Conservation (phyloP, 768 basidiomycete genomes). For the Podaxis sp. region DNA sequence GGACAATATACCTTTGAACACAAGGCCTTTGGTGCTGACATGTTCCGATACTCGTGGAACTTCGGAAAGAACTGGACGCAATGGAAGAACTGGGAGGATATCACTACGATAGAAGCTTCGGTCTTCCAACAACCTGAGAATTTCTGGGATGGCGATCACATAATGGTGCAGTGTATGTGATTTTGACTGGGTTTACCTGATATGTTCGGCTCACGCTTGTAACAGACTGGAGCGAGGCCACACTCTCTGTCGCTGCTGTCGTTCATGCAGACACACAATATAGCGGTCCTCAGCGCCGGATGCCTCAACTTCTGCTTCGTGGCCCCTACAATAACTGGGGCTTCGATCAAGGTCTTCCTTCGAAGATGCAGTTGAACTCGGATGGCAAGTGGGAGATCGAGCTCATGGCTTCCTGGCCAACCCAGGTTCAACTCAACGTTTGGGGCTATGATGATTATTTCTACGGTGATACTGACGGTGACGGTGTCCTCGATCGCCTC, state of each 20-base stretch:
- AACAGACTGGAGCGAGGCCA: constrained; percentile 75
- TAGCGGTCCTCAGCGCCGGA: constrained; percentile 58
- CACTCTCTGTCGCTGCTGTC: constrained; percentile 60
- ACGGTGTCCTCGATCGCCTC: constrained; percentile 86
- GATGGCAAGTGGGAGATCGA: constrained; percentile 82
- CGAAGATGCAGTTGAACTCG: constrained; percentile 61
- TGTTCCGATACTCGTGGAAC: constrained; percentile 83
- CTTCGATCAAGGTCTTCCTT: constrained; percentile 77
- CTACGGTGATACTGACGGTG: constrained; percentile 87
- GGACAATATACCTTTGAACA: constrained; percentile 78
- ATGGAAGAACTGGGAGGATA: constrained; percentile 79
- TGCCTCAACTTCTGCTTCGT: constrained; percentile 84
- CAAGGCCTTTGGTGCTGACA: constrained; percentile 82
- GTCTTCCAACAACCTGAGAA: constrained; percentile 47
- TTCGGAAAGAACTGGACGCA: constrained; percentile 82
- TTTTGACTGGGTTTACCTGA: not conserved
- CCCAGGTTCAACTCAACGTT: constrained; percentile 86
- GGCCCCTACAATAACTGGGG: constrained; percentile 94
- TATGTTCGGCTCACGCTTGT: not conserved
- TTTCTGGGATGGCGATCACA: constrained; percentile 83
- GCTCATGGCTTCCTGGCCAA: constrained; percentile 90
- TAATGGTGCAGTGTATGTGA: constrained; percentile 83
- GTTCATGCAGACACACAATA: constrained; percentile 77
- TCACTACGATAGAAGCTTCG: constrained; percentile 58
- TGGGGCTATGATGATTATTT: constrained; percentile 91